These are phyloP conservation scores for Ogataea philodendri DNA, from an alignment of 805 yeast genomes.

Conservation along the genomic window DNA sequence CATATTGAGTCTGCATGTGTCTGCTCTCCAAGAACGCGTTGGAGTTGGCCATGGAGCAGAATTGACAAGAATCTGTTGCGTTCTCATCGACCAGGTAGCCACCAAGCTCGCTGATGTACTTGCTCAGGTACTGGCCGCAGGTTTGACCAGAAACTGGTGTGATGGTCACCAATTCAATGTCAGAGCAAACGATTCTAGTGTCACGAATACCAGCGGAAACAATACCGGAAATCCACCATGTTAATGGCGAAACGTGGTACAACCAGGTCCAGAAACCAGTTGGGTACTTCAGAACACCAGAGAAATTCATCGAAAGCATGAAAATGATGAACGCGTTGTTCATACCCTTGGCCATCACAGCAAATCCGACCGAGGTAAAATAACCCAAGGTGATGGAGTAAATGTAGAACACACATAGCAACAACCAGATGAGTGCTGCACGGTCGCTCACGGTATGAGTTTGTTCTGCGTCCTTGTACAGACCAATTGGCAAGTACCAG, in stretches of 20 bases:
- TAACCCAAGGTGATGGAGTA: conserved; percentile 57
- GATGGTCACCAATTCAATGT: conserved; percentile 44
- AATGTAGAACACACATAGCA: conserved; percentile 43
- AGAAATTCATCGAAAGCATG: conserved; percentile 60
- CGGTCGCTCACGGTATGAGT: conserved; percentile 44
- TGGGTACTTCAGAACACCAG: conserved; percentile 67
- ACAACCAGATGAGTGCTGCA: conserved; percentile 47
- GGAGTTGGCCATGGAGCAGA: conserved; percentile 56
- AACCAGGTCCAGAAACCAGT: conserved; percentile 69
- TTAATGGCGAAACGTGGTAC: conserved; percentile 67
- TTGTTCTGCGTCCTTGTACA: conserved; percentile 54
- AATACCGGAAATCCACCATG: conserved; percentile 56
- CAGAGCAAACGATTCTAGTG: conserved; percentile 44
- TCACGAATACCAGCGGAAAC: conserved; percentile 53
- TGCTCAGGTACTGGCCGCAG: conserved; percentile 51
- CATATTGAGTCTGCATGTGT: conserved; percentile 43
- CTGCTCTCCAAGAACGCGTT: conserved; percentile 40
- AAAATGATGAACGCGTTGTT: conserved; percentile 53
- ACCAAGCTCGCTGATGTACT: conserved; percentile 35
- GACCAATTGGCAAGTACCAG: conserved; percentile 69
- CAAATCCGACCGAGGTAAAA: conserved; percentile 52
- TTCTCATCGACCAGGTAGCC: conserved; percentile 44
- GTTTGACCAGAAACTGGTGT: conserved; percentile 51
- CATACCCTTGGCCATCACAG: conserved; percentile 58
- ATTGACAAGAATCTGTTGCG: conserved; percentile 52